Percentiles rank a stretch among this genome's conserved stretches.
phyloP scores from a whole-genome alignment of 768 basidiomycete species.

The Floccularia luteovirens region DNA sequence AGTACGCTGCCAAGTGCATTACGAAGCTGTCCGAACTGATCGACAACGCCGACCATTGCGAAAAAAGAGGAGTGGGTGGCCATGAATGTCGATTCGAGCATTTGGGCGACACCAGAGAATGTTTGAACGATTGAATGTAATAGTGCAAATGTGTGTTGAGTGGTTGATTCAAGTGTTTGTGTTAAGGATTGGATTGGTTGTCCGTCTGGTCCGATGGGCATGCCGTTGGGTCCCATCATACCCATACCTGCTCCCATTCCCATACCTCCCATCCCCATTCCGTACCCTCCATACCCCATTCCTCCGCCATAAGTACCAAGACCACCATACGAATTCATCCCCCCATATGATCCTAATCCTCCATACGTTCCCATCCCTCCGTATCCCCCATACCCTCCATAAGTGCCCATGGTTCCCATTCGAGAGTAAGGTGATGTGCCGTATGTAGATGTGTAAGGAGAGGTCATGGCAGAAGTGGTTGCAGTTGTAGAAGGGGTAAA shows the following conservation, averaged over 20 bases:
- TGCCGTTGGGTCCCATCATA: slow-evolving; percentile 27
- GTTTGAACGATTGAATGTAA: slow-evolving; percentile 89
- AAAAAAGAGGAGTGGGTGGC: slow-evolving; percentile 89
- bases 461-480: slow-evolving; percentile 1
- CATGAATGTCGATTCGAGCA: slow-evolving; percentile 92
- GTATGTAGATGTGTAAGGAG: slow-evolving; percentile 10
- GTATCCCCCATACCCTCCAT: slow-evolving; percentile 14
- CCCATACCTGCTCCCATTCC: slow-evolving; percentile 16
- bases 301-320: slow-evolving; percentile 20
- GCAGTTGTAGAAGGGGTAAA: slow-evolving; percentile 27
- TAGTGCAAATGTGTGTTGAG: slow-evolving; percentile 83
- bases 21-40: slow-evolving; percentile 88
- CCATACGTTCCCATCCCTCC: slow-evolving; percentile 8
- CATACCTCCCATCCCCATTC: slow-evolving; percentile 19
- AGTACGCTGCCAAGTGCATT: slow-evolving; percentile 92
- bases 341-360: slow-evolving; percentile 21
- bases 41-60: slow-evolving; percentile 93
- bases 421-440: slow-evolving; percentile 36
- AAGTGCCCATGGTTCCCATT: slow-evolving; percentile 17
- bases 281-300: slow-evolving; percentile 20
- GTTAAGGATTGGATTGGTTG: slow-evolving; percentile 53
- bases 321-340: slow-evolving; percentile 31
- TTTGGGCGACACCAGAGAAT: slow-evolving; percentile 84
- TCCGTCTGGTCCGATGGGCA: slow-evolving; percentile 31
- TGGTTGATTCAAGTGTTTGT: slow-evolving; percentile 74